These are phyloP conservation scores for Xanthoconium stramineum DNA, from an alignment of 768 basidiomycete genomes.

Conservation along the genomic window DNA sequence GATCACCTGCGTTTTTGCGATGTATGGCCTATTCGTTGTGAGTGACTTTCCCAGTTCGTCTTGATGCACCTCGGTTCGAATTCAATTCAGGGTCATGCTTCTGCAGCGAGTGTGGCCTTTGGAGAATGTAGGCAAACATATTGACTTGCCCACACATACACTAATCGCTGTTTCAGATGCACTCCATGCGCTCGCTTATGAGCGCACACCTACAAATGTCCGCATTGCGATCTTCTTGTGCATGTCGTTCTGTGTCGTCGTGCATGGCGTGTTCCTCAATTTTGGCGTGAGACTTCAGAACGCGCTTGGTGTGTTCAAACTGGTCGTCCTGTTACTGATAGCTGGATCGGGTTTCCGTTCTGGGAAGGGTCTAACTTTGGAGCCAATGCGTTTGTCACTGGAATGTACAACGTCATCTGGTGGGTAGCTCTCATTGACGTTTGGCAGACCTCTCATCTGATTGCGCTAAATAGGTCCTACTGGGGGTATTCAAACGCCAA, in stretches of 20 bases:
- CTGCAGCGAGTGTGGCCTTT: conserved; percentile 62
- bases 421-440: conserved; percentile 20
- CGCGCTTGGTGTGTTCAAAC: conserved; percentile 56
- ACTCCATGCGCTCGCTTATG: conserved; percentile 49
- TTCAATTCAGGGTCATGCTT: conserved; percentile 47
- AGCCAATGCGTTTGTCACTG: conserved; percentile 58
- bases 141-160: background rate
- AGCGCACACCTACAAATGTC: conserved; percentile 43
- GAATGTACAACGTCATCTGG: conserved; percentile 73
- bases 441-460: background rate
- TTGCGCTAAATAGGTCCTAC: conserved; percentile 49
- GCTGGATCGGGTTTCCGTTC: conserved; percentile 52
- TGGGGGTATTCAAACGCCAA: conserved; percentile 74
- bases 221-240: conserved; percentile 55
- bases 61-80: background rate
- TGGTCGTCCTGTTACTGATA: conserved; percentile 52
- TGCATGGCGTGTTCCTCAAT: conserved; percentile 53
- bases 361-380: conserved; percentile 62
- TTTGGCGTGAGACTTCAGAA: conserved; percentile 66
- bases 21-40: conserved; percentile 58
- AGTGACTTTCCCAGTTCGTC: conserved; percentile 17
- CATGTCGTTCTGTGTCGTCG: conserved; percentile 51
- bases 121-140: conserved; percentile 57
- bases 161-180: conserved; percentile 44
- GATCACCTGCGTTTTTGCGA: conserved; percentile 54